A percentile compares a stretch with the other conserved stretches of the same genome.
Conservation (phyloP, 2,329 filamentous ascomycete genomes). For the Rhytidhysteron rufulum region DNA sequence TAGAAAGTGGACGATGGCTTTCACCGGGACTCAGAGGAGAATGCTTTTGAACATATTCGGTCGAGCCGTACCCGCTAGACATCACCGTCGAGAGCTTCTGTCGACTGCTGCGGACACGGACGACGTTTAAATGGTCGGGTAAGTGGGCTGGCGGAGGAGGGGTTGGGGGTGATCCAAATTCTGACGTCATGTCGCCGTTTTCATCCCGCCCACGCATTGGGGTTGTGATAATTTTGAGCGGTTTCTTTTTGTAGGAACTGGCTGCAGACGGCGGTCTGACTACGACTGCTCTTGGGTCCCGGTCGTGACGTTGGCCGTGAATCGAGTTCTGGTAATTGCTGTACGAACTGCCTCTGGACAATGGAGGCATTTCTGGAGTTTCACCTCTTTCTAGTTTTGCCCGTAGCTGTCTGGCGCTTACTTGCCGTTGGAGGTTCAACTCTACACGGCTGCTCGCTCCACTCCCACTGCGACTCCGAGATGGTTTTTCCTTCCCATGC, state of each 20-base stretch:
- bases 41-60: conserved; percentile 7
- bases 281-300: conserved; percentile 23
- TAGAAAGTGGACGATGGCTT: conserved; percentile 8
- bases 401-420: conserved; percentile 35
- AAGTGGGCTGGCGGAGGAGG: conserved; percentile 15
- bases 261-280: conserved; percentile 25
- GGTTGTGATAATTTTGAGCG: conserved; percentile 25
- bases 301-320: conserved; percentile 25
- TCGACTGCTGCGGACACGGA: conserved; percentile 23
- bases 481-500: conserved; percentile 74
- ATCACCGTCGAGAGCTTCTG: conserved; percentile 32
- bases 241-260: conserved; percentile 24
- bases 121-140: conserved; percentile 18
- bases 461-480: conserved; percentile 53
- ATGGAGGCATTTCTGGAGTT: conserved; percentile 29
- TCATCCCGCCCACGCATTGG: too few species aligned
- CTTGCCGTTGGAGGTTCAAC: conserved; percentile 33
- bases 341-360: conserved; percentile 35
- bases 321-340: conserved; percentile 16
- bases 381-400: conserved; percentile 32
- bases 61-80: conserved; percentile 23
- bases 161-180: too few species aligned
- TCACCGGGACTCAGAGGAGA: conserved; percentile 9
- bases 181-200: too few species aligned
- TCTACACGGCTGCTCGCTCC: conserved; percentile 39